Conservation (phyloP, 176 grass and related monocot species). For the Chrysopogon serrulatus region DNA sequence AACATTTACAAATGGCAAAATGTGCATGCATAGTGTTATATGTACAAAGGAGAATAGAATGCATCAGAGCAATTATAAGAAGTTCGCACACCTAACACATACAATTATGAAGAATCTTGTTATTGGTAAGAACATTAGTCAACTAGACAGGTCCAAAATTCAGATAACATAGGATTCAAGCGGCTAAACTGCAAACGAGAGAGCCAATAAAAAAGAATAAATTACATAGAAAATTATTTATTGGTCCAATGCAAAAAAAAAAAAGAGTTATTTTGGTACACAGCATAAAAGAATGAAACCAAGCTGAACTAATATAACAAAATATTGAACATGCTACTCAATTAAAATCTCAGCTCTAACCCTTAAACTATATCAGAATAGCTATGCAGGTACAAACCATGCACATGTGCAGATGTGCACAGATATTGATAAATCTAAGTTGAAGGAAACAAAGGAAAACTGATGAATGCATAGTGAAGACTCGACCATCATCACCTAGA, state of each 20-base stretch:
- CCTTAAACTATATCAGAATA: neutral
- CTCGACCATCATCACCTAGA: neutral
- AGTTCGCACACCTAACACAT: slow-evolving; percentile 4
- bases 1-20: neutral
- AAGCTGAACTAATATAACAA: neutral
- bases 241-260: slow-evolving; percentile 18
- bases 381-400: neutral
- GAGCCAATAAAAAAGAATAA: neutral
- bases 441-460: neutral
- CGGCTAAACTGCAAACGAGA: neutral
- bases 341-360: neutral
- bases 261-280: neutral
- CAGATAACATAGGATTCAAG: slow-evolving; percentile 4
- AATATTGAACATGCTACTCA: neutral
- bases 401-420: neutral
- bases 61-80: neutral
- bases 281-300: neutral
- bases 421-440: neutral
- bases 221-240: slow-evolving; percentile 13
- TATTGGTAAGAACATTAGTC: slow-evolving; percentile 19
- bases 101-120: neutral
- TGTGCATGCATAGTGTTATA: neutral
- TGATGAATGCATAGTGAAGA: neutral
- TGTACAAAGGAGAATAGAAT: neutral
- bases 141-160: slow-evolving; percentile 5